phyloP scores from a whole-genome alignment of 805 yeast species.

The Torulaspora franciscae region DNA sequence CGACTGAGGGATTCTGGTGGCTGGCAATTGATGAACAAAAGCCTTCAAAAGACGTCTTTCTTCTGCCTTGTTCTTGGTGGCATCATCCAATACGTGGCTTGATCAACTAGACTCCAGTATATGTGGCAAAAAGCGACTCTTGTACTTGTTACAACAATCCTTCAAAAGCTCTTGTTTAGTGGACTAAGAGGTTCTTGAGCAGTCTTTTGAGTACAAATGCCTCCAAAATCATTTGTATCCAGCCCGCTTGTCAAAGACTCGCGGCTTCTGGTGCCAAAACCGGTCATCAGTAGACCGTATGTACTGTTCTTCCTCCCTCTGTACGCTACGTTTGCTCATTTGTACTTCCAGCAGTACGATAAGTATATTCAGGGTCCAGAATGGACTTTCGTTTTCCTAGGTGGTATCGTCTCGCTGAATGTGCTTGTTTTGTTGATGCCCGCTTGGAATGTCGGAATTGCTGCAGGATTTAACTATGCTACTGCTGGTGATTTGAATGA shows the following conservation, averaged over 20 bases:
- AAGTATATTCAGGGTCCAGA: constrained; percentile 80
- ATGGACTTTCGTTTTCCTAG: constrained; percentile 90
- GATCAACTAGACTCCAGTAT: background rate
- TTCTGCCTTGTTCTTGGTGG: background rate
- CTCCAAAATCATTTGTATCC: constrained; percentile 45
- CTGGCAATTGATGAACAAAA: no score
- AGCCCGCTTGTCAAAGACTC: constrained; percentile 70
- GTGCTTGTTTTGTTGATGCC: constrained; percentile 81
- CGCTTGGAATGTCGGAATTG: constrained; percentile 80
- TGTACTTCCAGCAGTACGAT: constrained; percentile 69
- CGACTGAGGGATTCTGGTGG: no score
- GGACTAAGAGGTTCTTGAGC: constrained; percentile 2
- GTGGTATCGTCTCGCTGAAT: constrained; percentile 68
- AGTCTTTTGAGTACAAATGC: constrained; percentile 14
- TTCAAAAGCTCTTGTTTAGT: background rate
- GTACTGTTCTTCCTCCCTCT: constrained; percentile 75
- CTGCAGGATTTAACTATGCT: constrained; percentile 63
- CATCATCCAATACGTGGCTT: constrained; percentile 3
- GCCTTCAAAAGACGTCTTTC: background rate
- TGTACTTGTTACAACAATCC: background rate
- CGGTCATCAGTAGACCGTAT: constrained; percentile 61
- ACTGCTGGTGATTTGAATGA: constrained; percentile 48
- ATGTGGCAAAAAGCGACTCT: constrained; percentile 8
- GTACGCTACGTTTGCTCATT: constrained; percentile 67
- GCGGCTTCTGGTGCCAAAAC: constrained; percentile 66